Evolutionary conservation across 768 basidiomycete genomes (phyloP).

Genomic region (Leccinum disarticulatum): DNA sequence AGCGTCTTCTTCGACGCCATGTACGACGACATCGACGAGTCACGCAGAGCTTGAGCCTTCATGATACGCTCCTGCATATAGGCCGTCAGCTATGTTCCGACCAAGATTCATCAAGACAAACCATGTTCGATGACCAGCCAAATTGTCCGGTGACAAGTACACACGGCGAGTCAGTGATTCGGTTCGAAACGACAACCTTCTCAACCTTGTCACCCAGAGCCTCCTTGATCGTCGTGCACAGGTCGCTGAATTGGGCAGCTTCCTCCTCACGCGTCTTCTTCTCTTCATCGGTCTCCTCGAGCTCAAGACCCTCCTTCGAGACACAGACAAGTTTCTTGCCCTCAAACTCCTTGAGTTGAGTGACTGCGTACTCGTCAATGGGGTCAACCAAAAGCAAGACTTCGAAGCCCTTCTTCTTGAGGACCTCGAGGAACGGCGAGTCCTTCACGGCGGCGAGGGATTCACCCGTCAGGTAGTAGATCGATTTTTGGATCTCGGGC

Average conservation of each 20-base stretch:
- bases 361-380: slow-evolving; percentile 98
- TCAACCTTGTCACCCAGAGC: slow-evolving; percentile 99
- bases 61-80: slow-evolving; percentile 83
- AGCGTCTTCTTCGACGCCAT: slow-evolving; percentile 99
- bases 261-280: slow-evolving; percentile 89
- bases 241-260: slow-evolving; percentile 75
- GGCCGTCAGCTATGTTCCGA: slow-evolving; percentile 1
- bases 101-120: slow-evolving; percentile 30
- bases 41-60: slow-evolving; percentile 97
- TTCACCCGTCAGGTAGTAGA: slow-evolving; percentile 99
- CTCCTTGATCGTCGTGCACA: slow-evolving; percentile 96
- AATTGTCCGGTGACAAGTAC: slow-evolving; percentile 98
- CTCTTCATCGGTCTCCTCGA: slow-evolving; percentile 98
- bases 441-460: slow-evolving; percentile 87
- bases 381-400: slow-evolving; percentile 97
- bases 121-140: slow-evolving; percentile 99
- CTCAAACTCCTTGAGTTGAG: slow-evolving; percentile 98
- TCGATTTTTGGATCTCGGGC: slow-evolving; percentile 98
- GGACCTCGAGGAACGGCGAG: slow-evolving; percentile 98
- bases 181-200: slow-evolving; percentile 98
- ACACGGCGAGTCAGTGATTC: slow-evolving; percentile 94
- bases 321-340: slow-evolving; percentile 97
- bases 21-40: slow-evolving; percentile 97
- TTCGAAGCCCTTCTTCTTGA: slow-evolving; percentile 99
- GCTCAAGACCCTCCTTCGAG: slow-evolving; percentile 98